These are phyloP conservation scores for Prosopis cineraria DNA, from an alignment of 306 rosid genomes.

Conservation along the genomic window DNA sequence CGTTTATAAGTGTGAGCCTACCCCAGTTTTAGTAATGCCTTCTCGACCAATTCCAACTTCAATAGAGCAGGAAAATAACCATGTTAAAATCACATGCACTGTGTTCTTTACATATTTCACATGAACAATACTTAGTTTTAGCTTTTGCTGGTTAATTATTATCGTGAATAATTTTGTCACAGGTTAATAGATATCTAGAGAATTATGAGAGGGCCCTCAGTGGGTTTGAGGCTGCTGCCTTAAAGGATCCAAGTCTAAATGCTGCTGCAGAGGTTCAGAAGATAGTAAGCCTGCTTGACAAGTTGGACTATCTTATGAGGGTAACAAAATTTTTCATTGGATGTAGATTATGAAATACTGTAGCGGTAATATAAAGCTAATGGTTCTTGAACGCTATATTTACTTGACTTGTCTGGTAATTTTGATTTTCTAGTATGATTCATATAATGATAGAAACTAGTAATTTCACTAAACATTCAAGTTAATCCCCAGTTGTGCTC, in stretches of 20 bases:
- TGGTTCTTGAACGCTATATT: conserved; percentile 22
- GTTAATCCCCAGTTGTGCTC: conserved; percentile 14
- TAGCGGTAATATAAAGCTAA: conserved; percentile 30
- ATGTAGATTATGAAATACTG: background rate
- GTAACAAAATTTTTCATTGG: conserved; percentile 53
- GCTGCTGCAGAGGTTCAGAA: conserved; percentile 79
- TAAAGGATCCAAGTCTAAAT: conserved; percentile 84
- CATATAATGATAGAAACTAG: conserved; percentile 24
- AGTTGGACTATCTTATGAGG: conserved; percentile 72
- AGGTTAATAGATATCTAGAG: conserved; percentile 93
- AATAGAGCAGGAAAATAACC: conserved; percentile 7
- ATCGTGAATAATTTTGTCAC: conserved; percentile 32
- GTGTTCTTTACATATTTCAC: background rate
- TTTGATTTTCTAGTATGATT: conserved; percentile 28
- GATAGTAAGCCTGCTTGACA: conserved; percentile 81
- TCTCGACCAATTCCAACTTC: conserved; percentile 2
- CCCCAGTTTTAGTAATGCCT: background rate
- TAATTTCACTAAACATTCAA: conserved; percentile 15
- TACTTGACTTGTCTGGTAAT: background rate
- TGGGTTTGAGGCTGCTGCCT: conserved; percentile 90
- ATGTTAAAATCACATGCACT: conserved; percentile 10
- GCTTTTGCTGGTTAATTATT: conserved; percentile 1
- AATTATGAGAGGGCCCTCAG: conserved; percentile 86
- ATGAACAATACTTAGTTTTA: conserved; percentile 9
- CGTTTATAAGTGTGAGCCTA: background rate